A percentile compares a stretch with the other conserved stretches of the same genome.
These are phyloP conservation scores for Phytophthora pluvialis DNA, from an alignment of 352 stramenopile species.

Conservation along the genomic window DNA sequence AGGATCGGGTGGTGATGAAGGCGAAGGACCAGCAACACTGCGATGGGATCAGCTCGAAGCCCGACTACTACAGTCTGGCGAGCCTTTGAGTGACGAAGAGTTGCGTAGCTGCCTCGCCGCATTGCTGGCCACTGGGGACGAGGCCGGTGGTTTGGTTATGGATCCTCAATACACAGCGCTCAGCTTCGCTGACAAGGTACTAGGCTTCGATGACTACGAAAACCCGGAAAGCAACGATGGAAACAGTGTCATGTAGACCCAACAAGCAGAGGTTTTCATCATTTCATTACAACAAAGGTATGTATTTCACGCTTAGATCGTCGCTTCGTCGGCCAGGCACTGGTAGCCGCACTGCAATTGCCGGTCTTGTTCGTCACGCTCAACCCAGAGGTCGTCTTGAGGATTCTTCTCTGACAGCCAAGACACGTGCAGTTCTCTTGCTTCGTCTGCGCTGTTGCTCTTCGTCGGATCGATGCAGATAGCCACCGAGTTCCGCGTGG, in stretches of 20 bases:
- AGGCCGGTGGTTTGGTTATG: slow-evolving; percentile 36
- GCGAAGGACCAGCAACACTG: slow-evolving; percentile 32
- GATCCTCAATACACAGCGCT: slow-evolving; percentile 61
- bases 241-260: not conserved
- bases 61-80: slow-evolving; percentile 68
- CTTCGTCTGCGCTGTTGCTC: slow-evolving; percentile 1
- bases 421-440: slow-evolving; percentile 7
- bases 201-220: slow-evolving; percentile 91
- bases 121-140: slow-evolving; percentile 56
- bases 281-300: not conserved
- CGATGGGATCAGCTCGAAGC: slow-evolving; percentile 74
- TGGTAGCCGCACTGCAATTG: slow-evolving; percentile 29
- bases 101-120: slow-evolving; percentile 80
- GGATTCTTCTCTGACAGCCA: slow-evolving; percentile 18
- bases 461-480: slow-evolving; percentile 11
- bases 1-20: slow-evolving; percentile 5
- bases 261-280: slow-evolving; percentile 1
- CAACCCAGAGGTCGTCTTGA: slow-evolving; percentile 25
- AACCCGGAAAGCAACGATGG: slow-evolving; percentile 15
- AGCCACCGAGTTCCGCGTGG: slow-evolving; percentile 12
- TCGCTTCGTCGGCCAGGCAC: slow-evolving; percentile 19
- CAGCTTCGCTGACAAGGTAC: slow-evolving; percentile 83
- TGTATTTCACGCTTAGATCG: slow-evolving; percentile 23
- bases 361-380: slow-evolving; percentile 31
- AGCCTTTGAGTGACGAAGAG: slow-evolving; percentile 85